Conservation (phyloP, 768 basidiomycete genomes). For the Saitozyma podzolica region DNA sequence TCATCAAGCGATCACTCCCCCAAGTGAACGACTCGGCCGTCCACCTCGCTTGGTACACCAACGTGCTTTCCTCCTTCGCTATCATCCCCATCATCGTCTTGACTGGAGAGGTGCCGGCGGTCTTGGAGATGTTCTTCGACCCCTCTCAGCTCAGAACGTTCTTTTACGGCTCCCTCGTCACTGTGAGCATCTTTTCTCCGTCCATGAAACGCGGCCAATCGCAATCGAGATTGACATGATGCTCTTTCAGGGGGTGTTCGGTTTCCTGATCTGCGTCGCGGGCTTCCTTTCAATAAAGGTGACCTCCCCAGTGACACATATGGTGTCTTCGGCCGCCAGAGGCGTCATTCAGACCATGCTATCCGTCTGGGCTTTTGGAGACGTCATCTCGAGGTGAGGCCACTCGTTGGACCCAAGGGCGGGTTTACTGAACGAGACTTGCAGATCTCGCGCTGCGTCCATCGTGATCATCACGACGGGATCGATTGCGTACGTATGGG, state of each 20-base stretch:
- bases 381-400: slow-evolving; percentile 12
- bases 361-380: slow-evolving; percentile 11
- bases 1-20: slow-evolving; percentile 17
- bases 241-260: slow-evolving; percentile 65
- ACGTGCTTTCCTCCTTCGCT: slow-evolving; percentile 7
- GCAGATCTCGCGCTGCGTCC: slow-evolving; percentile 8
- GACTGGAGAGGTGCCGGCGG: slow-evolving; percentile 7
- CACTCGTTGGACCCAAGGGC: background rate
- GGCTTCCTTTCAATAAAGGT: slow-evolving; percentile 91
- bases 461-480: slow-evolving; percentile 12
- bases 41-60: slow-evolving; percentile 18
- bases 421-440: background rate
- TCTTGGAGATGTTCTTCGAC: slow-evolving; percentile 8
- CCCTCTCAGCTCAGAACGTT: slow-evolving; percentile 7
- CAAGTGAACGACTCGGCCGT: slow-evolving; percentile 17
- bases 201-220: too few species aligned
- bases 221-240: too few species aligned
- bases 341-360: slow-evolving; percentile 19
- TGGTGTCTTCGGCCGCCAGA: slow-evolving; percentile 63
- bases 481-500: slow-evolving; percentile 11
- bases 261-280: too few species aligned
- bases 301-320: slow-evolving; percentile 95
- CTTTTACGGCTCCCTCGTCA: slow-evolving; percentile 62
- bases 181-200: slow-evolving; percentile 56
- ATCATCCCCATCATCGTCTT: slow-evolving; percentile 10